Percentiles rank a stretch among this genome's conserved stretches.
Conservation (phyloP, 805 yeast species). For the Teunomyces aglyptinius region DNA sequence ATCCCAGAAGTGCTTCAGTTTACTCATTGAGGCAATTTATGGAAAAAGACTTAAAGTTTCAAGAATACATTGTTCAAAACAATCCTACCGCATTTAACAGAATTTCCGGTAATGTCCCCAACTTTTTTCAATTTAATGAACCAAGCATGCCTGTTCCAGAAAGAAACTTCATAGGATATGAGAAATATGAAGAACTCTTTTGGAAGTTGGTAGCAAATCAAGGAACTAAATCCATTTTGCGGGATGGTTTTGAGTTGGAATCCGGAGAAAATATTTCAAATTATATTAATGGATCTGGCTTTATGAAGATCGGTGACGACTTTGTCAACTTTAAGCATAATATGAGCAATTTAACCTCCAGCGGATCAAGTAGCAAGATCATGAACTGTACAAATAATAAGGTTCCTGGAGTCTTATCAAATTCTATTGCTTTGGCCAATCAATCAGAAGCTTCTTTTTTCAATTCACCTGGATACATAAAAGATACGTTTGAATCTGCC, state of each 20-base stretch:
- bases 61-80: conserved; percentile 25
- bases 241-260: conserved; percentile 28
- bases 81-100: conserved; percentile 7
- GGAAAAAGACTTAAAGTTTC: conserved; percentile 51
- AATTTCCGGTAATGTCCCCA: conserved; percentile 5
- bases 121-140: conserved; percentile 9
- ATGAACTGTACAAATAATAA: conserved; percentile 5
- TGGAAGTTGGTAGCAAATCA: conserved; percentile 38
- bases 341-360: conserved; percentile 18
- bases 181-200: conserved; percentile 40
- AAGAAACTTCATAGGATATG: conserved; percentile 12
- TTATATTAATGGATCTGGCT: conserved; percentile 38
- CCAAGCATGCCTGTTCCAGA: conserved; percentile 12
- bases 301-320: conserved; percentile 29
- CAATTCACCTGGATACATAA: conserved; percentile 19
- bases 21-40: conserved; percentile 58
- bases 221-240: conserved; percentile 1
- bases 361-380: conserved; percentile 11
- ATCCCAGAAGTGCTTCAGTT: conserved; percentile 43
- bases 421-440: not conserved
- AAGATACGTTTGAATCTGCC: conserved; percentile 17
- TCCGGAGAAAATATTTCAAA: conserved; percentile 23
- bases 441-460: conserved; percentile 14
- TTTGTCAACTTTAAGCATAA: conserved; percentile 23
- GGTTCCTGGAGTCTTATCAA: not conserved